phyloP scores from a whole-genome alignment of 148 eudicot genomes.

The Rhododendron molle region DNA sequence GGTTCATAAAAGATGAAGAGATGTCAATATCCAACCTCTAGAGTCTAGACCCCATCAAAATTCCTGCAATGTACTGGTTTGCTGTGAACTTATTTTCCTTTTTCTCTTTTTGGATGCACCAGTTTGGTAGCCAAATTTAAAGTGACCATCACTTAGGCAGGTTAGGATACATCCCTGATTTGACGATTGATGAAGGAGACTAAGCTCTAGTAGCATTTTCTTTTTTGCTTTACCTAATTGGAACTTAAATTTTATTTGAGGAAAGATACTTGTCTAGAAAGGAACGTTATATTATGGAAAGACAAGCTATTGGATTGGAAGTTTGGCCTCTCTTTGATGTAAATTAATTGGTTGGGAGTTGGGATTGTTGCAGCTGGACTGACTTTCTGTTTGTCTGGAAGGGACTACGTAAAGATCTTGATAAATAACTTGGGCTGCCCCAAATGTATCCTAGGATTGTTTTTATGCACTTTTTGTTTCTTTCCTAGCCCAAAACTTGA shows the following conservation, averaged over 20 bases:
- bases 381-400: neutral
- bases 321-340: neutral
- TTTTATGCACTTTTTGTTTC: neutral
- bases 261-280: neutral
- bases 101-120: neutral
- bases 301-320: neutral
- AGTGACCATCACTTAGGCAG: neutral
- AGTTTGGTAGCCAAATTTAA: constrained; percentile 4
- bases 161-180: neutral
- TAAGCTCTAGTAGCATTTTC: neutral
- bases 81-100: neutral
- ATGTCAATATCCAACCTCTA: neutral
- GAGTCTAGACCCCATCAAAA: neutral
- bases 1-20: neutral
- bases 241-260: neutral
- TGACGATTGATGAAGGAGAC: neutral
- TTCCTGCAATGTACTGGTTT: neutral
- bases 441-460: neutral
- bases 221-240: neutral
- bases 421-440: neutral
- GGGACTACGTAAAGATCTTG: neutral
- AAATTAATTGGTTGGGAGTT: neutral
- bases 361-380: neutral
- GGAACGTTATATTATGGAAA: neutral
- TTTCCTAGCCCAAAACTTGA: neutral